Base-by-base conservation (phyloP, 2,329 filamentous ascomycete species). In the Arachnopeziza araneosa region DNA sequence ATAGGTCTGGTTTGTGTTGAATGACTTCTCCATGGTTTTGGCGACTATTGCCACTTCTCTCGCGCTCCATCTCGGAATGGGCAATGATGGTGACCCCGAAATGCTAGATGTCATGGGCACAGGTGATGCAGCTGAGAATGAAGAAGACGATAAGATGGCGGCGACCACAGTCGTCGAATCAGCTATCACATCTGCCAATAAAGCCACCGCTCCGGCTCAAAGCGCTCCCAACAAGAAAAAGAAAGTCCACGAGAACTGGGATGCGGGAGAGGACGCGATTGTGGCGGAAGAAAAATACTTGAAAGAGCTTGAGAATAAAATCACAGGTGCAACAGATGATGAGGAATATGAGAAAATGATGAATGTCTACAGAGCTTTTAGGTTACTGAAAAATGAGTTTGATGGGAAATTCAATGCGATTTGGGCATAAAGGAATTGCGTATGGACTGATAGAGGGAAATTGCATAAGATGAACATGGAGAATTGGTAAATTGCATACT, bases 21-120 rank as follows among this genome's bases (percentile, higher is more conserved):
- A 91, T 62, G 82, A 88, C 68, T 86, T 86, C 70, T 85, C 82
- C 17, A 76, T 83, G 22, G 71, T 87, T 0, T 76, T 90, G 0
- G 87, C 88, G 0, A 90, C 90, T 10, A 90, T 95, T 64, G 82
- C 89, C 36, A 86, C 86, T 0, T 85, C 82, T 54, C 71, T 90
- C 1, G 78, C 78, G 6, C 82, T 81, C 63, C 82, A 86, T 66
- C 75, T 86, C 63, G 80, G 80, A 22, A 74, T 81, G 9, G 77
- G 78, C 36, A 74, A 78, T 56, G 79, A 80, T 57, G 73, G 81
- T 8, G 79, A 83, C 53, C 73, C 75, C 0, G 73, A 76, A 36
- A 72, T 70, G 21, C 70, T 74, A 2, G 72, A 77, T 51, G 67
- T 81, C 12, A 76, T 78, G 64, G 80, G 80, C 50, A 74, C 78